phyloP scores from a whole-genome alignment of 2,329 filamentous ascomycete genomes.

The Aschersonia sp. region DNA sequence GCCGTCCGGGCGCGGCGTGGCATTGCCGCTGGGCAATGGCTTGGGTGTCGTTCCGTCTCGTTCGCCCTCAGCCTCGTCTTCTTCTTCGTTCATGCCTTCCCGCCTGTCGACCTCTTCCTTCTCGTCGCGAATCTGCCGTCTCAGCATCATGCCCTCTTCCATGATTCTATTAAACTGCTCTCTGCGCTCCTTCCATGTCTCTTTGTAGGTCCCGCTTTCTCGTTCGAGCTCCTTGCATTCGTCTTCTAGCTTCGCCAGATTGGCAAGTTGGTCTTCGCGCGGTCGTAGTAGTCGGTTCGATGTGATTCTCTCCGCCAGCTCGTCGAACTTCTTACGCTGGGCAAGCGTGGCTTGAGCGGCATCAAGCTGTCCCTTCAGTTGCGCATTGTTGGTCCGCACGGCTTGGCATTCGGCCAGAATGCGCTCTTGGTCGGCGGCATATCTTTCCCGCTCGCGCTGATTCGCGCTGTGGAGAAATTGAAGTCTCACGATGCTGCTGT shows the following conservation, averaged over 20 bases:
- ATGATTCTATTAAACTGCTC: conserved; percentile 83
- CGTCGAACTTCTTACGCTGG: conserved; percentile 75
- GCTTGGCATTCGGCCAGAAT: conserved; percentile 67
- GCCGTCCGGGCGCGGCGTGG: conserved; percentile 33
- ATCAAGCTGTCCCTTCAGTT: conserved; percentile 61
- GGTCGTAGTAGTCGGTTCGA: conserved; percentile 65
- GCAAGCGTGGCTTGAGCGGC: conserved; percentile 61
- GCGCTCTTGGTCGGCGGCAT: conserved; percentile 62
- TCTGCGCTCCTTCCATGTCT: conserved; percentile 70
- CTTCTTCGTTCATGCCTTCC: conserved; percentile 65
- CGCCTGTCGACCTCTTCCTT: conserved; percentile 86
- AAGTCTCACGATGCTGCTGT: conserved; percentile 72
- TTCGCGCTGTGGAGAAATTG: conserved; percentile 81
- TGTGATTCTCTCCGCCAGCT: conserved; percentile 75
- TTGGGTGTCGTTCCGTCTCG: conserved; percentile 33
- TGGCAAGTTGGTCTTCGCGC: conserved; percentile 67
- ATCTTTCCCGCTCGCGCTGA: conserved; percentile 66
- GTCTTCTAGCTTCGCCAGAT: conserved; percentile 67
- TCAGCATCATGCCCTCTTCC: conserved; percentile 76
- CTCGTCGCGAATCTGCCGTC: conserved; percentile 79
- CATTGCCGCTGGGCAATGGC: conserved; percentile 34
- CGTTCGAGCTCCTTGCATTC: conserved; percentile 79
- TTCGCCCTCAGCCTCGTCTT: conserved; percentile 38
- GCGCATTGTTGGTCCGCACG: conserved; percentile 60
- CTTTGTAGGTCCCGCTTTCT: conserved; percentile 68